A percentile compares a stretch with the other conserved stretches of the same genome.
These are phyloP conservation scores for Cenchrus americanus DNA, from an alignment of 176 grass and related monocot genomes.

Conservation along the genomic window DNA sequence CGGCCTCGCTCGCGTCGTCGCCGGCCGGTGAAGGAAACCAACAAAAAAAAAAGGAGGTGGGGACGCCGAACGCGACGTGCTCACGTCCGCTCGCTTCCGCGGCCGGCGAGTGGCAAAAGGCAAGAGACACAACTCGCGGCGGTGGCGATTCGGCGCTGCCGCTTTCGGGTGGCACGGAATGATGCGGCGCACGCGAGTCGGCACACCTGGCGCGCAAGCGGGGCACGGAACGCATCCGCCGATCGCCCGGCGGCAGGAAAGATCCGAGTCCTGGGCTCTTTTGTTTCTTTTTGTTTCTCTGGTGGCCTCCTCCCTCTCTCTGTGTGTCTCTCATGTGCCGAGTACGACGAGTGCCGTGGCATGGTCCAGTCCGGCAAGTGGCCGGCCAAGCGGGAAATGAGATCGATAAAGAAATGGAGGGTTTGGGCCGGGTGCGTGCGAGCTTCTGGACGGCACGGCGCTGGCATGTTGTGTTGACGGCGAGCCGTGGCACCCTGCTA, in stretches of 20 bases:
- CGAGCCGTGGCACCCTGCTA: conserved; percentile 5
- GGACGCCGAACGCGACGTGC: neutral
- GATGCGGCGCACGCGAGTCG: conserved; percentile 25
- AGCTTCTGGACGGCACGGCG: conserved; percentile 21
- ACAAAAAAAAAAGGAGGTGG: neutral
- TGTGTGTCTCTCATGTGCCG: neutral
- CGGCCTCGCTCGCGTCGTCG: neutral
- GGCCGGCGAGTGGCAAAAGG: neutral
- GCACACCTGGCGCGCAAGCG: conserved; percentile 36
- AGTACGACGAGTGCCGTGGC: neutral
- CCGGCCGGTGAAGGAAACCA: neutral
- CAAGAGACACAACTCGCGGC: neutral
- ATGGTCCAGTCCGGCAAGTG: conserved; percentile 33
- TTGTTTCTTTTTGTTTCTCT: neutral
- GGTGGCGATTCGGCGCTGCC: neutral
- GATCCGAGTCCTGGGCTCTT: neutral
- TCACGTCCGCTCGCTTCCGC: conserved; percentile 12
- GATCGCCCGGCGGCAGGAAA: neutral
- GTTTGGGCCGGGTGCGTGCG: neutral
- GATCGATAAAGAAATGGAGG: conserved; percentile 27
- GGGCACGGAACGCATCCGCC: conserved; percentile 50
- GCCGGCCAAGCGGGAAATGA: conserved; percentile 24
- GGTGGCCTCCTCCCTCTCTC: neutral
- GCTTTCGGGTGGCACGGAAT: neutral
- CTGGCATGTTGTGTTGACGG: conserved; percentile 29